Evolutionary conservation across 495 filamentous ascomycete species (phyloP), one percentile per base, ranked within the genome.

Genomic region (Entonaema liquescens): DNA sequence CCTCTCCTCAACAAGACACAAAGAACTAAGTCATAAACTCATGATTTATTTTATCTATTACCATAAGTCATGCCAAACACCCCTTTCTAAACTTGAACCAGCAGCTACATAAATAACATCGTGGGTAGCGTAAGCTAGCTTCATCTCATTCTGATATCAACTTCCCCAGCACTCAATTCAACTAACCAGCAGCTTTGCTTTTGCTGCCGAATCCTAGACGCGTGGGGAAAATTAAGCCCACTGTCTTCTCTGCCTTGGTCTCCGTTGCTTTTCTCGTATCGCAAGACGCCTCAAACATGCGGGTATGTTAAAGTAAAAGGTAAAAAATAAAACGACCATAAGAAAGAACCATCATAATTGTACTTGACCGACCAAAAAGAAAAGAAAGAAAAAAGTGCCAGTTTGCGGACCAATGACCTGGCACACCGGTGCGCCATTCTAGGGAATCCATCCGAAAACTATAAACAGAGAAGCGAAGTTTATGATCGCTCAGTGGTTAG

Each of bases 221-320:
- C 6, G 21, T 44, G 49, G 25, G 29, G 49, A 50, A 42, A 26
- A 36, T 35, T 28, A n/a, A 54, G 28, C 38, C 42, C 42, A 49
- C 62, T 29, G 13, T 15, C 25, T 28, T 49, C 28, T 47, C 23
- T 19, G 21, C n/a, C 19, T 23, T 17, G 13, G 17, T 19, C 12
- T 44, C 57, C 62, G 28, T 58, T 40, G 15, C 40, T 31, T 44
- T 36, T 42, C 49, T 61, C 62, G 23, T 66, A 70, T 40, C 44
- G 54, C 70, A 59, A 56, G 70, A 72, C 70, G 65, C 70, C 69
- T 60, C 40, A 68, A 68, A 70, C 35, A 65, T 72, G 70, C 65
- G 70, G 70, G 64, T 72, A 68, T 68, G 63, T 47, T 67, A 38
- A 60, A 42, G 38, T 19, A 42, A 7, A 19, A 42, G 17, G 9